Base-by-base conservation (phyloP, 2,329 filamentous ascomycete species). In the Alternaria hordeiaustralica region DNA sequence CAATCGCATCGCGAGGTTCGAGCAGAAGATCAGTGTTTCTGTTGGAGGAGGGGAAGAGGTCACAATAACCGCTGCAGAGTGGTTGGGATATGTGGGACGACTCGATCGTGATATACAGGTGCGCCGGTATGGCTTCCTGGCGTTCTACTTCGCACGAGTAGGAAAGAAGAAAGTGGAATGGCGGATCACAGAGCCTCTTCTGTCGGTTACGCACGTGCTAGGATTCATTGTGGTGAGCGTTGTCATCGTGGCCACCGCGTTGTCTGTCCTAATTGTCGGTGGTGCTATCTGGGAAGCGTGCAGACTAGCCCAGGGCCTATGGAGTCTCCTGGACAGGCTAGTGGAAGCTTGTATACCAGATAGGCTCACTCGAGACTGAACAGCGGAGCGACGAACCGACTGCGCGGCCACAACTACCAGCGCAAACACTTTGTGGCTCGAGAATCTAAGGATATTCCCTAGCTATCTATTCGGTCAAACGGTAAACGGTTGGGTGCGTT, bases 21-120 rank as follows among this genome's bases (percentile, higher is more conserved):
- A 63, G n/a, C 61, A 59, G 18, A 44, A 33, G 26, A 60, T 63
- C 26, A 28, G 47, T 41, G 30, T 63, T 18, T 46, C 51, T 26
- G 15, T 63, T 3, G 51, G 51, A 18, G 51, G 41, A 33, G 45
- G 50, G 11, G 57, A 46, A 10, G 51, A 28, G 5, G 21, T 60
- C 28, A 36, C 18, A 13, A 43, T 60, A 6, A 36, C 18, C 18
- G 46, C 57, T 33, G 26, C 28, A n/a, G 51, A 60, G 23, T 43
- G 55, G 25, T 45, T 23, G 21, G 30, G 21, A 23, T 43, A 15
- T 10, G 23, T 46, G 41, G 36, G 6, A 11, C 21, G 2, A 20
- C 25, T 33, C 11, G 47, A 12, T 36, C 51, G n/a, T 12, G 7
- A 47, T 18, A 15, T 55, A 23, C 23, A 53, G 23, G 41, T 25